Base-by-base conservation (phyloP, 768 basidiomycete species). In the Psilocybe cubensis region DNA sequence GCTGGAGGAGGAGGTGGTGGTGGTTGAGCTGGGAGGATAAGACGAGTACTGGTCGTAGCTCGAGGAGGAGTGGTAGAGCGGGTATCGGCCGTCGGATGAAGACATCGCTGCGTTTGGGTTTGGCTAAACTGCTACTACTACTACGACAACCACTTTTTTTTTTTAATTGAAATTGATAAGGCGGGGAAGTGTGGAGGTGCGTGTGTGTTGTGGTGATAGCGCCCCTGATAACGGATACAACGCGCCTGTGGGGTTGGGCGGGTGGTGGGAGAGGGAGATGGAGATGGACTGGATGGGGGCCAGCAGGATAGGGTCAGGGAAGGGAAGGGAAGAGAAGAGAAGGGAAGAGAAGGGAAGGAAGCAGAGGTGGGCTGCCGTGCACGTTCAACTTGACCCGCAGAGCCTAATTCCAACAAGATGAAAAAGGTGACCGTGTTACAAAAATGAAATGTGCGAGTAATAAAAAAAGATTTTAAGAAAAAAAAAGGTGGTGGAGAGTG, bases 1-100 rank as follows among this genome's bases (percentile, higher is more conserved):
- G n/a, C n/a, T n/a, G n/a, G 44, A 46, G 23, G 44, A 25, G 64
- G 60, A 14, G 63, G 53, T 10, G 61, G 66, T 4, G 61, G 65
- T 29, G 60, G 66, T 18, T 25, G 46, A 48, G 35, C 11, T 17
- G 35, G 35, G 35, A 5, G 54, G 45, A 40, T 56, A 66, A 20
- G 65, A 44, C 9, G 62, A 52, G 43, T 66, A 67, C 23, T 56
- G 52, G 60, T 81, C 82, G 67, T 88, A 87, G 56, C 75, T 71
- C 28, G 75, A 78, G 51, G 79, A 74, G 57, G 78, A 72, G 52
- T 78, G 77, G 68, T 88, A 87, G 69, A 84, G 74, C 65, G 61
- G 52, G 52, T 85, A 84, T 57, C 81, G 76, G 51, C 78, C 74
- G 70, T 83, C 82, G 41, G 35, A 38, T 38, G 83, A 72, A 33